Evolutionary conservation across 768 basidiomycete species (phyloP).

Genomic region (Austroboletus festivus): DNA sequence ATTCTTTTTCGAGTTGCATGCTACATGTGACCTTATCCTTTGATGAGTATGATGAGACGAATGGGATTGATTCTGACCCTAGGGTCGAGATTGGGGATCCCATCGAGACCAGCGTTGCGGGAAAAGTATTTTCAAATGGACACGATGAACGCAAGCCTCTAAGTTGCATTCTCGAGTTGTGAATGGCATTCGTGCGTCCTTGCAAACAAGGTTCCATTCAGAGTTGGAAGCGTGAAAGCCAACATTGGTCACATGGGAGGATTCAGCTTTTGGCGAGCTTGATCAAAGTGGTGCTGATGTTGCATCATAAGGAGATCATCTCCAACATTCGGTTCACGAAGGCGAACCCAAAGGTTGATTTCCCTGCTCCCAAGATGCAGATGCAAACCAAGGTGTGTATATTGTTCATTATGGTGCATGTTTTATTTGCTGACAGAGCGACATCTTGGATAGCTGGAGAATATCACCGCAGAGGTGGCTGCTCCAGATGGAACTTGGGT

Average conservation of each 20-base stretch:
- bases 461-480: constrained; percentile 27
- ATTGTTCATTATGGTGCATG: not conserved
- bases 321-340: constrained; percentile 28
- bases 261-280: constrained; percentile 35
- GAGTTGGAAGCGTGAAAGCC: constrained; percentile 27
- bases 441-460: constrained; percentile 16
- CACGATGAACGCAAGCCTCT: constrained; percentile 17
- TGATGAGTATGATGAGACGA: not conserved
- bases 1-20: constrained; percentile 50
- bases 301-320: constrained; percentile 29
- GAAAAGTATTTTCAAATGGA: constrained; percentile 31
- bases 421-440: not conserved
- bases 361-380: constrained; percentile 22
- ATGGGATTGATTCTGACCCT: constrained; percentile 1
- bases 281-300: constrained; percentile 33
- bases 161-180: constrained; percentile 7
- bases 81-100: constrained; percentile 47
- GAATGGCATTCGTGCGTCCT: too few species aligned
- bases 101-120: constrained; percentile 49
- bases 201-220: too few species aligned
- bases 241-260: constrained; percentile 28
- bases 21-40: constrained; percentile 36
- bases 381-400: constrained; percentile 23
- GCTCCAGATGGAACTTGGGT: constrained; percentile 28
- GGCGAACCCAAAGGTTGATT: constrained; percentile 28